Evolutionary conservation across 116 monocot species (phyloP), one percentile per base, ranked within the genome.

Genomic region (Posidonia oceanica): DNA sequence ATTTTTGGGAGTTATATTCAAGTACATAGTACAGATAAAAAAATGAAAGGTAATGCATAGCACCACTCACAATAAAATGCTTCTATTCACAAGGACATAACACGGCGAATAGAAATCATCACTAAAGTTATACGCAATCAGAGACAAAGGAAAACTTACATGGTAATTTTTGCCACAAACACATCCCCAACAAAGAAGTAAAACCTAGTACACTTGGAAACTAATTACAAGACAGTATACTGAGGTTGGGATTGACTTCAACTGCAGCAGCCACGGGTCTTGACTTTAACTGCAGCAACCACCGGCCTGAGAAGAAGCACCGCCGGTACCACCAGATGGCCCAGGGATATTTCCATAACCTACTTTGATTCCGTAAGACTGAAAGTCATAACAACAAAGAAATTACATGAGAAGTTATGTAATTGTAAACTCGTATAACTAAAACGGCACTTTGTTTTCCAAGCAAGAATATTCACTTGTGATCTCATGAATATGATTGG

Each of bases 301-400:
- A 67, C 81, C 79, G 12, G 54, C 83, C 73, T 81, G 86, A 75
- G 89, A 76, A 48, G 80, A 74, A 7, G 81, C 69, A 38, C 81
- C 81, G 69, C 63, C 75, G 3, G 78, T 71, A 3, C 81, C 86
- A 42, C 79, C 89, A 23, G 83, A 69, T 13, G 83, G 71, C 0
- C 83, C 77, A 3, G 86, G 88, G 4, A 89, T 77, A 48, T 74
- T 83, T 60, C 74, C 86, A 54, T 81, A 86, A 14, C 89, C 89
- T 69, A 86, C 81, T 73, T 85, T 83, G 75, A 85, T 86, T 17
- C 86, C 86, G 52, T 79, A 79, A n/a, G 86, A 85, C 89, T 89
- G 66, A 4, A 75, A 56, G 36, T 13, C 18, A 61, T 4, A n/a
- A 3, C 5, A 5, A 12, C 23, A 17, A 39, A 3, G 36, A 36